Evolutionary conservation across 2,329 filamentous ascomycete species (phyloP), one percentile per base, ranked within the genome.

Genomic region (Zymoseptoria tritici): DNA sequence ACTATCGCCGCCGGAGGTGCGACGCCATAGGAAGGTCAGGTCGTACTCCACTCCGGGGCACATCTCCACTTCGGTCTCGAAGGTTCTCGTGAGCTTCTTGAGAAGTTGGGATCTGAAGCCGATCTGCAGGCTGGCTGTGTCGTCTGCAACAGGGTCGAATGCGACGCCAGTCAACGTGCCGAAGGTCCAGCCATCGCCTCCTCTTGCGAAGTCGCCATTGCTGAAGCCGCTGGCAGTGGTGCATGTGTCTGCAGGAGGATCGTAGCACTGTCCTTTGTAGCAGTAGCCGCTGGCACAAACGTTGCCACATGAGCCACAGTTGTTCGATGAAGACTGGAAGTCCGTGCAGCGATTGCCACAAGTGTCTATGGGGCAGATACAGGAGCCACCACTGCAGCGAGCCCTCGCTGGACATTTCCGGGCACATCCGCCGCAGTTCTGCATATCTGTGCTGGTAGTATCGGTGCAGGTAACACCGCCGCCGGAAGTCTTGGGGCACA

Each of bases 341-440:
- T 31, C 49, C 22, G 59, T 20, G 46, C 60, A 61, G 9, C 36
- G 29, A 6, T 51, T 42, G 11, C 50, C 50, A 53, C 57, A 61
- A 51, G 57, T 57, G 21, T 61, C 49, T 9, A 56, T 58, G 2
- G 59, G 59, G 19, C 59, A 61, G 16, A 26, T 49, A 26, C 59
- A 61, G 6, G n/a, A n/a, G 16, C 59, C 59, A 16, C 24, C 21
- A 9, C 49, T 50, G 54, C 59, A 61, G n/a, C 16, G 13, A 16
- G 56, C 36, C 19, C 52, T 53, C 4, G 60, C 16, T 1, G 49
- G 22, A 26, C 60, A 61, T 4, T 51, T 59, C 26, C 60, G 52
- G 2, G 50, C 57, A 42, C 60, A 62, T 7, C 57, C 60, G n/a
- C 60, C 60, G 19, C 60, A 62, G 49, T 62, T 62, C 1, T 16